Percentiles rank a stretch among this genome's conserved stretches.
phyloP scores from a whole-genome alignment of 2,329 filamentous ascomycete species.

The Neopestalotiopsis sp. region DNA sequence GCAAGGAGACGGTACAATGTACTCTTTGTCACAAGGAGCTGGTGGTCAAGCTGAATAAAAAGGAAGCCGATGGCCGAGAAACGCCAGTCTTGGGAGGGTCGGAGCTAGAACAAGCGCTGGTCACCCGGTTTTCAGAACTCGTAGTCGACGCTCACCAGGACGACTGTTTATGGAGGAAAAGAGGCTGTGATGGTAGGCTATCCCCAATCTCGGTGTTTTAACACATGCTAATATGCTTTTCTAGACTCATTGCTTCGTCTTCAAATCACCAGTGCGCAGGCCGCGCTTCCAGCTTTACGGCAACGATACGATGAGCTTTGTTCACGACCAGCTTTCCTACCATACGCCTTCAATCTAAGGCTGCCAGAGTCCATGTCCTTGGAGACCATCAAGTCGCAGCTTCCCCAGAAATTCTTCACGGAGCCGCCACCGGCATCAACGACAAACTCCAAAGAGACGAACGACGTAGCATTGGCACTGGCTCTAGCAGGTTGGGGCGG shows the following conservation, averaged over 20 bases:
- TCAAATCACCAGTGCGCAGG: conserved; percentile 66
- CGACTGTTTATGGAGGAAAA: conserved; percentile 84
- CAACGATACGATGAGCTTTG: conserved; percentile 70
- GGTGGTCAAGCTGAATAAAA: conserved; percentile 76
- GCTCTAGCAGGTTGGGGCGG: conserved; percentile 80
- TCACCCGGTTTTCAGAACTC: conserved; percentile 76
- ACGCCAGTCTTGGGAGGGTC: conserved; percentile 60
- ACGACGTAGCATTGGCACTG: conserved; percentile 69
- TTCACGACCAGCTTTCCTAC: conserved; percentile 59
- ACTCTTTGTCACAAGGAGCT: conserved; percentile 85
- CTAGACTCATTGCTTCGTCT: conserved; percentile 65
- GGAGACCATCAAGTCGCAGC: conserved; percentile 53
- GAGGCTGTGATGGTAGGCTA: conserved; percentile 79
- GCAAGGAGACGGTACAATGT: conserved; percentile 84
- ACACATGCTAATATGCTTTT: conserved; percentile 29
- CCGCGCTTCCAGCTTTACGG: conserved; percentile 63
- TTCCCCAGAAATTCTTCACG: conserved; percentile 62
- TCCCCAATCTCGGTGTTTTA: too few relatives aligned
- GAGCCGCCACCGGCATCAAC: conserved; percentile 42
- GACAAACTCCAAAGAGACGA: conserved; percentile 45
- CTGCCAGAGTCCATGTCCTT: conserved; percentile 60
- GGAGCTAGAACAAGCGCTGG: conserved; percentile 72
- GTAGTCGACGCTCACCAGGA: conserved; percentile 79
- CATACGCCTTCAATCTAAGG: conserved; percentile 66
- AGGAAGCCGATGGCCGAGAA: conserved; percentile 61